phyloP scores from a whole-genome alignment of 2,329 filamentous ascomycete species.

The Neocucurbitaria cava region DNA sequence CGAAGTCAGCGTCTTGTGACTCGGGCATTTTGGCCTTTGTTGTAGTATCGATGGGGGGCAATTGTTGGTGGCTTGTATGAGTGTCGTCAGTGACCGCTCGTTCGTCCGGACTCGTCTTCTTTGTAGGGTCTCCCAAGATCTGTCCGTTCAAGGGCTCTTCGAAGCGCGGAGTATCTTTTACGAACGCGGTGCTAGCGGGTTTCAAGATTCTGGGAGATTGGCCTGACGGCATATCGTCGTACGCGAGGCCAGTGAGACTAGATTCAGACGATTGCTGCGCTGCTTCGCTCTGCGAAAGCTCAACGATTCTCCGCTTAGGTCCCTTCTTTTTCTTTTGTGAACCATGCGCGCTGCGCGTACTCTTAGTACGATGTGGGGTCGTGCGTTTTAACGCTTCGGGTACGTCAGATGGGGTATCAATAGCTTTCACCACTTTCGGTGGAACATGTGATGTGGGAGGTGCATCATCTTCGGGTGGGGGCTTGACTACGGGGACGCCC shows the following conservation, averaged over 20 bases:
- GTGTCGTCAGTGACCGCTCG: constrained; percentile 25
- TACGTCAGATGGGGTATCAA: constrained; percentile 26
- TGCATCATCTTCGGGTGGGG: constrained; percentile 65
- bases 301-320: constrained; percentile 64
- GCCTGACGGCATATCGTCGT: constrained; percentile 26
- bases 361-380: constrained; percentile 46
- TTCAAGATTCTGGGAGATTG: constrained; percentile 27
- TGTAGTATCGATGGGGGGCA: constrained; percentile 43
- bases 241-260: constrained; percentile 39
- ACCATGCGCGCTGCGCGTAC: constrained; percentile 44
- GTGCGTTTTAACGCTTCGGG: constrained; percentile 30
- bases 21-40: constrained; percentile 25
- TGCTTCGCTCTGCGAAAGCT: constrained; percentile 59
- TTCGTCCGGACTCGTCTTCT: constrained; percentile 31
- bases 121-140: constrained; percentile 38
- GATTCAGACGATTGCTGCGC: constrained; percentile 34
- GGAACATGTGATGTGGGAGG: constrained; percentile 65
- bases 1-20: constrained; percentile 60
- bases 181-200: constrained; percentile 12
- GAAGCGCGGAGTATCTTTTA: constrained; percentile 32
- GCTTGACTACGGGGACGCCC: constrained; percentile 78
- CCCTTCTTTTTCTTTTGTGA: constrained; percentile 66
- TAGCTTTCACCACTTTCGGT: constrained; percentile 59
- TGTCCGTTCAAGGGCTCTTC: constrained; percentile 33
- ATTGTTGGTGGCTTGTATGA: constrained; percentile 33